phyloP scores from a whole-genome alignment of 2,329 filamentous ascomycete species.

The Penicillium sp. region DNA sequence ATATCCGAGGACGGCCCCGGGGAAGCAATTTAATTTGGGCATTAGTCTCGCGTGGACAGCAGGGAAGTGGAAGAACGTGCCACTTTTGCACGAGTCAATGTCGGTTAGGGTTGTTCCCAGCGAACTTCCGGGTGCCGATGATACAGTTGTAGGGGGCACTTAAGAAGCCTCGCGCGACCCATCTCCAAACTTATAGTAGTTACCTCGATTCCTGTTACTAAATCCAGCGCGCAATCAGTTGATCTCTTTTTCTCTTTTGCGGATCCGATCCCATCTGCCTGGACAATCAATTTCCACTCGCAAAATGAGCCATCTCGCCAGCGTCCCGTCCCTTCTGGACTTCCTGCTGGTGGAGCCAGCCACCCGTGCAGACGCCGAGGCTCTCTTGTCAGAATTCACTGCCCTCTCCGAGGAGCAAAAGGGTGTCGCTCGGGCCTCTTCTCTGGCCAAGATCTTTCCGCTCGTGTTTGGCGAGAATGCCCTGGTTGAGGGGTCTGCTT shows the following conservation, averaged over 20 bases:
- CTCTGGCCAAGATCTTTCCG: conserved; percentile 1
- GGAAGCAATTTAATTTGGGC: background rate
- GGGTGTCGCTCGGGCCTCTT: background rate
- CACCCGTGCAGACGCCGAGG: background rate
- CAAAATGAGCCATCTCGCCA: conserved; percentile 1
- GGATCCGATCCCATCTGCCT: background rate
- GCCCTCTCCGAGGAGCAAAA: background rate
- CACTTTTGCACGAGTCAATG: background rate
- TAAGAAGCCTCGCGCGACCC: background rate
- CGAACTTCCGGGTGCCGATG: background rate
- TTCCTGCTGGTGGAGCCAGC: background rate
- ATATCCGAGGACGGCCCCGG: background rate
- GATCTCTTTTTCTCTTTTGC: background rate
- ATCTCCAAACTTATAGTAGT: background rate
- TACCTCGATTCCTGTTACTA: background rate
- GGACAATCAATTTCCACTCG: background rate
- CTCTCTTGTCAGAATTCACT: background rate
- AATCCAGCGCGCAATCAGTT: background rate
- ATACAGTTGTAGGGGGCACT: background rate
- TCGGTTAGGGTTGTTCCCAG: background rate
- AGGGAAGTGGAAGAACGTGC: background rate
- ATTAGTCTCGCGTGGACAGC: background rate
- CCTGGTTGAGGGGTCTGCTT: conserved; percentile 8
- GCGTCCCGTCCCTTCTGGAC: background rate
- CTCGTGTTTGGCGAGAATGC: conserved; percentile 13